Base-by-base conservation (phyloP, 2,329 filamentous ascomycete species). In the Bipolaris sorokiniana region DNA sequence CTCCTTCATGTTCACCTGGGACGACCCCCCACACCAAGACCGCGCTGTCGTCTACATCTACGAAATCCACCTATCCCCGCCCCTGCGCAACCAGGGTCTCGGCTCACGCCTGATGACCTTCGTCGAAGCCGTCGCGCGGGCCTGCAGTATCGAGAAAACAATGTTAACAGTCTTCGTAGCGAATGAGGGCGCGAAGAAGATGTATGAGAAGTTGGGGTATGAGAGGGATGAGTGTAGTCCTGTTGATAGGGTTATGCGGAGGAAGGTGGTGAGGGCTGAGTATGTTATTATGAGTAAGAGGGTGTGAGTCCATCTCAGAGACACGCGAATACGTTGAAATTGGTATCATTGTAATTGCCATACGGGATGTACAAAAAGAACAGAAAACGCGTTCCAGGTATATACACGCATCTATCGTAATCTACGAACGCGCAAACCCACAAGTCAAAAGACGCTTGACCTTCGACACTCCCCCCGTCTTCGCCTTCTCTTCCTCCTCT, bases 31-130 rank as follows among this genome's bases (percentile, higher is more conserved):
- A 2, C 50, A 74, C 41, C 51, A 66, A 15, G 46, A 70, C n/a
- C 71, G 72, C n/a, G 80, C 86, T 0, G 89, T 92, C 2, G 71
- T 92, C 18, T 94, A 92, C 74, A 88, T 90, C 73, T 94, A 92
- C 72, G 90, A 94, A 76, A 86, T 94, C 34, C 90, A 94, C 69
- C 81, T 93, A 3, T 75, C 79, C 36, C 76, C 81, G 1, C 75
- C 79, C 1, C 71, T 90, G 4, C 83, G 85, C 63, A 82, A 87
- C 78, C 85, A 73, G 13, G 89, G 90, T 0, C 77, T 93, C 2
- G 89, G 87, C 1, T 79, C 70, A 11, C 76, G 81, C 11, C 78
- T 93, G 37, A 85, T 93, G 79, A 68, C 74, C 1, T 77, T 85
- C 56, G 81, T 86, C 7, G 81, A 83, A 45, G 70, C 71, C 4